These are phyloP conservation scores for Exophiala viscosa DNA, from an alignment of 2,329 filamentous ascomycete genomes.

Conservation along the genomic window DNA sequence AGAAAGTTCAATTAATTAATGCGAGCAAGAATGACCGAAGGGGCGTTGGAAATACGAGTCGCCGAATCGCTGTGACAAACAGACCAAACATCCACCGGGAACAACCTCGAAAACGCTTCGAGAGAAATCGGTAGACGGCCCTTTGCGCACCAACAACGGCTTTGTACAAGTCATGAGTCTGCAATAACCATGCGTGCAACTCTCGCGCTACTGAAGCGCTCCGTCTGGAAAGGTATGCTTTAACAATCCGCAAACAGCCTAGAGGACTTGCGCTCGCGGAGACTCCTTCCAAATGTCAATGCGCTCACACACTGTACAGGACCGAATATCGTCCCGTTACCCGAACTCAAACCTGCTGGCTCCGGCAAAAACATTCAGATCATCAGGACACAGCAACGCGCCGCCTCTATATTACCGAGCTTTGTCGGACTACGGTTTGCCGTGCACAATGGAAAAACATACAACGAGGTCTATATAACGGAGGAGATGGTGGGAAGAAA, in stretches of 20 bases:
- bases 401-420: conserved; percentile 85
- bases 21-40: neutral
- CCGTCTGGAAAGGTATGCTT: conserved; percentile 77
- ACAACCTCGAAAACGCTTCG: neutral
- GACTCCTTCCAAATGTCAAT: conserved; percentile 23
- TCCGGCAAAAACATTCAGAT: conserved; percentile 57
- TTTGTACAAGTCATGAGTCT: conserved; percentile 11
- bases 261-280: conserved; percentile 6
- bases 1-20: neutral
- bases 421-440: conserved; percentile 88
- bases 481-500: conserved; percentile 97
- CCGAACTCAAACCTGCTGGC: conserved; percentile 48
- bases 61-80: neutral
- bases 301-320: conserved; percentile 7
- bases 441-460: conserved; percentile 86
- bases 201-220: conserved; percentile 65
- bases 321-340: conserved; percentile 39
- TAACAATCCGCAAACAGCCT: neutral
- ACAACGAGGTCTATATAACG: conserved; percentile 76
- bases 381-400: conserved; percentile 81
- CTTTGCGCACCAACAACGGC: neutral
- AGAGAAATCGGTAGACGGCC: neutral
- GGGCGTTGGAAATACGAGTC: neutral
- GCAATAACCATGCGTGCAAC: conserved; percentile 61
- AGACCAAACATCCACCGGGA: neutral